Conservation (phyloP, 2,329 filamentous ascomycete species). For the Cytospora chrysosperma region DNA sequence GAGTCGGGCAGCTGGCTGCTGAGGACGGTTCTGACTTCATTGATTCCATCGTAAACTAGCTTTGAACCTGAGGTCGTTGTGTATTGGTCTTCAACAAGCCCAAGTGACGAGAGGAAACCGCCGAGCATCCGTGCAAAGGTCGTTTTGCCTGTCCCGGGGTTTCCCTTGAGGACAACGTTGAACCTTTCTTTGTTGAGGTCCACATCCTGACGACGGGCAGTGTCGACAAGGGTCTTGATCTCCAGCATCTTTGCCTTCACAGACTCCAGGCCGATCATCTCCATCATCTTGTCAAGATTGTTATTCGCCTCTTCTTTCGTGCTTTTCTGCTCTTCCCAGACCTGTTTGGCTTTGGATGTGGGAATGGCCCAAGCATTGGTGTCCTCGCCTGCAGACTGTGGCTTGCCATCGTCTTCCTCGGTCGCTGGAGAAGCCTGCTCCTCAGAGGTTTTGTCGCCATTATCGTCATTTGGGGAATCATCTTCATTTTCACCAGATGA, state of each 20-base stretch:
- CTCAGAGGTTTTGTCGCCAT: background rate
- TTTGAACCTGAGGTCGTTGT: constrained; percentile 54
- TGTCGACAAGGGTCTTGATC: constrained; percentile 14
- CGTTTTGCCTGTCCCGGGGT: constrained; percentile 74
- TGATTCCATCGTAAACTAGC: constrained; percentile 61
- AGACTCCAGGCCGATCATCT: constrained; percentile 10
- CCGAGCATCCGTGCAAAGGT: constrained; percentile 71
- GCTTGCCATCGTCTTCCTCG: background rate
- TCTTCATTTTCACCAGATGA: background rate
- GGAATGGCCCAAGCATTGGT: constrained; percentile 5
- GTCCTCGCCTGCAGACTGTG: background rate
- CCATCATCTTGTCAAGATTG: constrained; percentile 7
- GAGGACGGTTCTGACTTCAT: constrained; percentile 55
- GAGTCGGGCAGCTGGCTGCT: constrained; percentile 53
- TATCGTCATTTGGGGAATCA: background rate
- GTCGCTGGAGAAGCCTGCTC: background rate
- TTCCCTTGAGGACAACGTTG: constrained; percentile 69
- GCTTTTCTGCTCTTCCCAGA: constrained; percentile 6
- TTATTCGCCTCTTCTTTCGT: background rate
- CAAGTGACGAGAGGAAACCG: constrained; percentile 1
- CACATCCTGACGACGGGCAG: constrained; percentile 7
- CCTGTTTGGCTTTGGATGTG: constrained; percentile 9
- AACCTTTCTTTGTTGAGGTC: constrained; percentile 34
- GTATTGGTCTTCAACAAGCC: background rate
- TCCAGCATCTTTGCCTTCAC: constrained; percentile 13